Evolutionary conservation across 2,329 filamentous ascomycete genomes (phyloP).

Genomic region (Hypoxylon sp.): DNA sequence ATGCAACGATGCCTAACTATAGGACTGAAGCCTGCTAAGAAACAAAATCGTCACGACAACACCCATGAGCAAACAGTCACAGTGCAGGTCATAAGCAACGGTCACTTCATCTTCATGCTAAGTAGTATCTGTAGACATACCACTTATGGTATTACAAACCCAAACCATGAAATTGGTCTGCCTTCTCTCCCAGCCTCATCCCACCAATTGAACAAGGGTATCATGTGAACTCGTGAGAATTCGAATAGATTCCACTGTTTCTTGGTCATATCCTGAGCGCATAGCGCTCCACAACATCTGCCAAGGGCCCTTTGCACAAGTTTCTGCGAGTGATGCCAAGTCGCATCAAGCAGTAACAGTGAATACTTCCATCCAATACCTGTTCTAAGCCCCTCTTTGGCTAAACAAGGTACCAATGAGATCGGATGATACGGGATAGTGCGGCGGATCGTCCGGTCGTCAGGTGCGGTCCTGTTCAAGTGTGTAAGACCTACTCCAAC

Average conservation of each 20-base stretch:
- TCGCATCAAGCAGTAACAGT: constrained; percentile 5
- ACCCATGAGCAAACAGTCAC: neutral
- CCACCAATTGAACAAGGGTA: constrained; percentile 38
- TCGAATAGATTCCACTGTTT: constrained; percentile 36
- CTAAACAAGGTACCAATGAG: constrained; percentile 9
- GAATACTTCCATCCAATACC: constrained; percentile 13
- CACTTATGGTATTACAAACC: constrained; percentile 24
- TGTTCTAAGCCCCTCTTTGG: constrained; percentile 5
- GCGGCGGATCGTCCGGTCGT: constrained; percentile 16
- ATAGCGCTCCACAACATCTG: neutral
- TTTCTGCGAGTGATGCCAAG: neutral
- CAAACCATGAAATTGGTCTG: constrained; percentile 40
- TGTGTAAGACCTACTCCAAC: constrained; percentile 57
- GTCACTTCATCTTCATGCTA: constrained; percentile 8
- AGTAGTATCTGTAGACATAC: constrained; percentile 26
- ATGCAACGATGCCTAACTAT: neutral
- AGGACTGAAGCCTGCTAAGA: neutral
- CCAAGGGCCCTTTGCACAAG: neutral
- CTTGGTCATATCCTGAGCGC: constrained; percentile 21
- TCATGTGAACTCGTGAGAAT: constrained; percentile 44
- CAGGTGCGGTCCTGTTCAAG: constrained; percentile 25
- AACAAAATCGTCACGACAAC: neutral
- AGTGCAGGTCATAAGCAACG: constrained; percentile 11
- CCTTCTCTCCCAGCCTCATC: constrained; percentile 42
- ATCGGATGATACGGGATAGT: constrained; percentile 14